Conservation (phyloP, 2,329 filamentous ascomycete species). For the Trichoderma sp. region DNA sequence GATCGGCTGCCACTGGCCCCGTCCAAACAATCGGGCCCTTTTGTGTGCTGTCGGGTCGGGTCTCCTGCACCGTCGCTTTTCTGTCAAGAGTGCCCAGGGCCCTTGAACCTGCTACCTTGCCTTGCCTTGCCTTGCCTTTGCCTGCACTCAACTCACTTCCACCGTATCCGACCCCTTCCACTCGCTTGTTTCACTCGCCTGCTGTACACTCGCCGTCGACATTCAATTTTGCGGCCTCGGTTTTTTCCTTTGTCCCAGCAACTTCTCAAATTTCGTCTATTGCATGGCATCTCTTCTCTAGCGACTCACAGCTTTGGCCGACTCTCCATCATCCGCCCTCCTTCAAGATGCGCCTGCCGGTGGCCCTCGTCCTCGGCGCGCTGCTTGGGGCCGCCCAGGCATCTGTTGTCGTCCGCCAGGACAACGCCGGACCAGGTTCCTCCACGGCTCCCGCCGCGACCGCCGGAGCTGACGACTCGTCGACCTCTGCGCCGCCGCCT, state of each 20-base stretch:
- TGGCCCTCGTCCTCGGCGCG: slow-evolving; percentile 33
- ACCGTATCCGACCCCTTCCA: slow-evolving; percentile 25
- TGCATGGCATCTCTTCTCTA: slow-evolving; percentile 7
- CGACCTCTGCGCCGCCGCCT: slow-evolving; percentile 38
- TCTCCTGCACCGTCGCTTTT: neutral
- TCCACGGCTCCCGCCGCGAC: neutral
- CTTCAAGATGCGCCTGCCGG: slow-evolving; percentile 32
- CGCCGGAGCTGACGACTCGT: neutral
- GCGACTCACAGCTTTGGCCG: slow-evolving; percentile 19
- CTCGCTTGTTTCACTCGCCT: slow-evolving; percentile 25
- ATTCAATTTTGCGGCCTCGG: neutral
- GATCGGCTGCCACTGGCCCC: too few relatives aligned
- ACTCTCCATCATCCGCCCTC: neutral
- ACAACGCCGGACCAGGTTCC: neutral
- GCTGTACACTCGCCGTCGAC: neutral
- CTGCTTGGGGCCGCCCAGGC: slow-evolving; percentile 32
- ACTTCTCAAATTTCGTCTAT: neutral
- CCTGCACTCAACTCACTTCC: neutral
- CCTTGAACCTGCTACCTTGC: slow-evolving; percentile 10
- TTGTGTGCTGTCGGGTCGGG: neutral
- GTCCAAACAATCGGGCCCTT: slow-evolving; percentile 15
- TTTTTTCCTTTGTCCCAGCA: neutral
- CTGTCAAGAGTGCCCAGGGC: neutral
- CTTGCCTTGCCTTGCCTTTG: too few relatives aligned
- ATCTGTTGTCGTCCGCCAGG: slow-evolving; percentile 29